Conservation (phyloP, 2,329 filamentous ascomycete species). For the Phaeoacremonium minimum region DNA sequence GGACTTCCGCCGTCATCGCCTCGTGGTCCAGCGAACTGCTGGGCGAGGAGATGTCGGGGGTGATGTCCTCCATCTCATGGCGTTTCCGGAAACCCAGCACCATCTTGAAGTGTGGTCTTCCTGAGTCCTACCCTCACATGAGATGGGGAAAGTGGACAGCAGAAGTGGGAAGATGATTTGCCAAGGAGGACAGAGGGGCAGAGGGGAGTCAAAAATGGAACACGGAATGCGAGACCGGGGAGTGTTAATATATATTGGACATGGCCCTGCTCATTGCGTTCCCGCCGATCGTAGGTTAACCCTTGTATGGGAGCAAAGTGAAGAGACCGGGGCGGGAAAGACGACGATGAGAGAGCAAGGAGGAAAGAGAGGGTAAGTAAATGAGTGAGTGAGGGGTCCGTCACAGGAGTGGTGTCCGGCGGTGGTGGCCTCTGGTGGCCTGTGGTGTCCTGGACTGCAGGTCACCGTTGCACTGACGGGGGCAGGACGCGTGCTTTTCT, state of each 20-base stretch:
- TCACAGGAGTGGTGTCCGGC: no score
- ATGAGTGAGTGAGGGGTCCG: no score
- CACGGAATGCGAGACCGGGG: constrained; percentile 9
- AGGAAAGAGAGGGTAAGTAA: no score
- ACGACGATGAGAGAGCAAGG: no score
- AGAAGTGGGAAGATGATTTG: constrained; percentile 1
- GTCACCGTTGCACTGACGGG: no score
- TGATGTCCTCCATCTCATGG: constrained; percentile 40
- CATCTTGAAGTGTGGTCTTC: constrained; percentile 14
- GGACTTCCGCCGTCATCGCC: constrained; percentile 32
- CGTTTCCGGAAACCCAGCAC: constrained; percentile 32
- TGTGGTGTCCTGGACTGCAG: no score
- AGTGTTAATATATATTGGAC: constrained; percentile 14
- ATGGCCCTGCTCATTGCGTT: no score
- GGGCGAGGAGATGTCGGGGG: constrained; percentile 17
- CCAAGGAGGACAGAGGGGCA: neutral
- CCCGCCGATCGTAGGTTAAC: no score
- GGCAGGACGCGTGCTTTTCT: no score
- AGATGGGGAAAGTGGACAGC: constrained; percentile 4
- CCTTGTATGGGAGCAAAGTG: no score
- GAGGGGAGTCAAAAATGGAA: constrained; percentile 2
- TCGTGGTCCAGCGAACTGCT: constrained; percentile 21
- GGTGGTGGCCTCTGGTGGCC: no score
- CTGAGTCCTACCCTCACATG: constrained; percentile 7
- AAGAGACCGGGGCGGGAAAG: no score